Percentiles rank a stretch among this genome's conserved stretches.
Conservation (phyloP, 2,329 filamentous ascomycete species). For the Nemania bipapillata region DNA sequence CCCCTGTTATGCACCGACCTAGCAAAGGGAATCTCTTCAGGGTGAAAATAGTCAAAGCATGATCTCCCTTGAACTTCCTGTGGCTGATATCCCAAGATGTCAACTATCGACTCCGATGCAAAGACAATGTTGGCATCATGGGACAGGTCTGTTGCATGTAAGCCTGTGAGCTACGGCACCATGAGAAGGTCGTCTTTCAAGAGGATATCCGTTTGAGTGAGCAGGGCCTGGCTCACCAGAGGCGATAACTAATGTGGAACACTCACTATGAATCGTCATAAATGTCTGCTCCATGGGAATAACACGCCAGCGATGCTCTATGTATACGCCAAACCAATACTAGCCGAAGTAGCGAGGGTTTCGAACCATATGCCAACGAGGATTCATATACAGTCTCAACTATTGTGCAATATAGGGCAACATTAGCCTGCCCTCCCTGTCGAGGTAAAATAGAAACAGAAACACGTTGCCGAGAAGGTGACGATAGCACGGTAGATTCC, state of each 20-base stretch:
- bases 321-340: conserved; percentile 42
- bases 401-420: conserved; percentile 40
- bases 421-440: conserved; percentile 23
- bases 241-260: conserved; percentile 22
- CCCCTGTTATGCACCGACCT: conserved; percentile 77
- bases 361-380: conserved; percentile 42
- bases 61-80: conserved; percentile 79
- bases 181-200: not conserved
- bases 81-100: conserved; percentile 76
- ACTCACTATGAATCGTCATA: conserved; percentile 88
- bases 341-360: conserved; percentile 36
- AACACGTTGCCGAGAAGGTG: conserved; percentile 42
- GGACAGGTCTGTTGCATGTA: conserved; percentile 69
- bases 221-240: not conserved
- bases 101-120: conserved; percentile 82
- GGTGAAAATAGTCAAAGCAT: conserved; percentile 87
- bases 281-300: conserved; percentile 81
- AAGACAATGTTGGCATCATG: conserved; percentile 82
- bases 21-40: conserved; percentile 80
- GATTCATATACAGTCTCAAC: conserved; percentile 33
- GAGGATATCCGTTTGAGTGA: not conserved
- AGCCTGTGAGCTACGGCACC: conserved; percentile 31
- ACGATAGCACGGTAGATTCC: conserved; percentile 46
- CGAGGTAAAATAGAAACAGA: not conserved
- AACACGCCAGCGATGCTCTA: conserved; percentile 42